These are phyloP conservation scores for Cardiosporidium cionae DNA, from an alignment of 169 alveolate species.

Conservation along the genomic window DNA sequence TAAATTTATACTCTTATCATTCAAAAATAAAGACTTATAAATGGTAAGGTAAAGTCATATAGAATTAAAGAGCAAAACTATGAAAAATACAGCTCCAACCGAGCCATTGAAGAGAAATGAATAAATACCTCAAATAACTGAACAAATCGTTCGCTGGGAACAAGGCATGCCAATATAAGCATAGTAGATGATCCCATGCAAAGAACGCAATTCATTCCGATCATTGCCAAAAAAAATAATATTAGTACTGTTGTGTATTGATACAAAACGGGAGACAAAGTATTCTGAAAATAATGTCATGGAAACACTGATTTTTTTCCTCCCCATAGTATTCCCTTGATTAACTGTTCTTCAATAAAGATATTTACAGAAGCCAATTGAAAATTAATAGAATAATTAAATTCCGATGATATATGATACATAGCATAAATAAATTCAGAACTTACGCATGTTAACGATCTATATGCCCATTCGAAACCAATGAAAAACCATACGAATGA, in stretches of 20 bases:
- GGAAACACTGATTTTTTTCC: too few species aligned
- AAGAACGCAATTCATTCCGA: not conserved
- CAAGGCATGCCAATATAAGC: not conserved
- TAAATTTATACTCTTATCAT: too few species aligned
- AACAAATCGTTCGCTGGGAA: not conserved
- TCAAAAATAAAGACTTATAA: too few species aligned
- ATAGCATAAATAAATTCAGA: not conserved
- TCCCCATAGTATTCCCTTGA: too few species aligned
- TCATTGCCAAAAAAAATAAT: not conserved
- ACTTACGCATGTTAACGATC: not conserved
- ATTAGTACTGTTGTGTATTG: not conserved
- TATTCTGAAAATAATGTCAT: not conserved
- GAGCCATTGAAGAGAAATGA: too few species aligned
- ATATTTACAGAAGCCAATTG: too few species aligned
- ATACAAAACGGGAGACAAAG: not conserved
- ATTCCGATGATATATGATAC: too few species aligned
- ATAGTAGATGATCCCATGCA: not conserved
- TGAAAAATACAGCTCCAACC: too few species aligned
- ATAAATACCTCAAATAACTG: not conserved
- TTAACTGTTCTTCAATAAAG: too few species aligned
- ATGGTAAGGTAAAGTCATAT: too few species aligned
- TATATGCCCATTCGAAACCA: not conserved
- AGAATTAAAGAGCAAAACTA: too few species aligned
- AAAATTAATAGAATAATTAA: too few species aligned
- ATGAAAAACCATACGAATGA: not conserved